Evolutionary conservation across 208 protist species (phyloP).

Genomic region (Spongospora subterranea): DNA sequence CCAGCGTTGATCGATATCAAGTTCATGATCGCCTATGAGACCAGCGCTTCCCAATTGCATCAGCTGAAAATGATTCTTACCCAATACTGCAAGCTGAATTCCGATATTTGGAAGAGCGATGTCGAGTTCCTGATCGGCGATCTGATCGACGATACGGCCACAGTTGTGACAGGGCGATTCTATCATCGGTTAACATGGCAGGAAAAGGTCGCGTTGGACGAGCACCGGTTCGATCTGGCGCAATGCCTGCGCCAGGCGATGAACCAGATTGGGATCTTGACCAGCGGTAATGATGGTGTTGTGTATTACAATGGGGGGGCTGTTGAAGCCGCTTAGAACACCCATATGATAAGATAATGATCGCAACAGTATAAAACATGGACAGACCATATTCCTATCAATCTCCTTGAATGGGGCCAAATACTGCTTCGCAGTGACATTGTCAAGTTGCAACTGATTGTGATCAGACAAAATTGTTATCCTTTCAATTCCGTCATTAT

Average conservation of each 20-base stretch:
- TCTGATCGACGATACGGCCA: background rate
- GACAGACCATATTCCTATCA: too few relatives aligned
- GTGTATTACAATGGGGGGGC: too few relatives aligned
- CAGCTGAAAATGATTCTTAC: background rate
- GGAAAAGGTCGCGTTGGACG: background rate
- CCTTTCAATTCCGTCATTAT: too few relatives aligned
- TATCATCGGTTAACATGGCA: constrained; percentile 34
- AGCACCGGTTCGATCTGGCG: constrained; percentile 52
- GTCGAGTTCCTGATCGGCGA: background rate
- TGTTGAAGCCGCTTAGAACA: too few relatives aligned
- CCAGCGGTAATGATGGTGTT: too few relatives aligned
- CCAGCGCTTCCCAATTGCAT: background rate
- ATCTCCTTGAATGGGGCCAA: too few relatives aligned
- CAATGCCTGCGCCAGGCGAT: constrained; percentile 6
- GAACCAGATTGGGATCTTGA: constrained; percentile 2
- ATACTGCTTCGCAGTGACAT: too few relatives aligned
- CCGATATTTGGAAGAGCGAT: constrained; percentile 16
- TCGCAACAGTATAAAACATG: too few relatives aligned
- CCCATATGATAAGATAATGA: too few relatives aligned
- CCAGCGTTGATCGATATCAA: background rate
- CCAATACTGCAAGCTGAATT: background rate
- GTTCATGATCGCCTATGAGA: constrained; percentile 49
- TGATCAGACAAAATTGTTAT: too few relatives aligned
- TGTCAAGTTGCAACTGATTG: too few relatives aligned
- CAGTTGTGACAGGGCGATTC: background rate